These are phyloP conservation scores for Akebia trifoliata DNA, from an alignment of 164 flowering plant species.

Conservation along the genomic window DNA sequence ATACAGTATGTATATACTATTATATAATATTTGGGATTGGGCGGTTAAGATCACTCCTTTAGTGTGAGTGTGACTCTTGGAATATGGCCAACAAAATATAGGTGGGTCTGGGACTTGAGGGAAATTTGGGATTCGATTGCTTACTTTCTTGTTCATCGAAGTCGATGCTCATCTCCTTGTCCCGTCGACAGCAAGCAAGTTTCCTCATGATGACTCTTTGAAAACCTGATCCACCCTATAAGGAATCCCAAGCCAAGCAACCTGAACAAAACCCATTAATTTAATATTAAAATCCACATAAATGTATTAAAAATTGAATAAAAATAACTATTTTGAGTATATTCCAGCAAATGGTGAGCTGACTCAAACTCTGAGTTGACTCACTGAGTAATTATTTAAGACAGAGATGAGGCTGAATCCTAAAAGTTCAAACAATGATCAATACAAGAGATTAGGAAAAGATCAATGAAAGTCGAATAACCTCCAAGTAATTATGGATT, in stretches of 20 bases:
- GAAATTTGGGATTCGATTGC: conserved; percentile 8
- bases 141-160: conserved; percentile 78
- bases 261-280: background rate
- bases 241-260: background rate
- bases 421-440: no score
- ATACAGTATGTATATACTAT: no score
- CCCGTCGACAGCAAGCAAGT: conserved; percentile 63
- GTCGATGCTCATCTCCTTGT: conserved; percentile 59
- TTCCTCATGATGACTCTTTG: conserved; percentile 37
- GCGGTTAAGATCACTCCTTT: background rate
- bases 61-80: background rate
- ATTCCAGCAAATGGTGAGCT: no score
- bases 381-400: no score
- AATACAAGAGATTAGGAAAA: no score
- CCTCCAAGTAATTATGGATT: no score
- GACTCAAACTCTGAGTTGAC: no score
- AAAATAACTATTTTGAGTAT: no score
- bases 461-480: no score
- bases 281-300: background rate
- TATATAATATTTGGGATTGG: no score
- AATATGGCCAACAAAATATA: background rate
- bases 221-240: background rate
- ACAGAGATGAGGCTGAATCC: no score
- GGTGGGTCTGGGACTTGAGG: background rate
- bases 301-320: no score